Percentiles rank a stretch among this genome's conserved stretches.
These are phyloP conservation scores for Rostrohypoxylon terebratum DNA, from an alignment of 495 filamentous ascomycete species.

Conservation along the genomic window DNA sequence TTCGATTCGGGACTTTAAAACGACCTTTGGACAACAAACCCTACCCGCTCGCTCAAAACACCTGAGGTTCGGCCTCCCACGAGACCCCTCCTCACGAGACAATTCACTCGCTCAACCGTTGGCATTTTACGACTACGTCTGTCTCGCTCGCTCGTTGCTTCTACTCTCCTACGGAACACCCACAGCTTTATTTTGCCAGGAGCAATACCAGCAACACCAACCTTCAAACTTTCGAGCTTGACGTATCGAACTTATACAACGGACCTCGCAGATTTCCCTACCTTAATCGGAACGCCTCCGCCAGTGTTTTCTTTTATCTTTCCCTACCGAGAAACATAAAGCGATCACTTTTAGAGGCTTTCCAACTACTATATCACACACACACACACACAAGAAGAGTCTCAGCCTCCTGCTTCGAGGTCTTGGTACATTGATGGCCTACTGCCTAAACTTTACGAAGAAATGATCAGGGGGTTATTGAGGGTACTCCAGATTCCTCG, in stretches of 20 bases:
- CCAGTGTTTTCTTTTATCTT: not conserved
- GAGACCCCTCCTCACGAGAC: slow-evolving; percentile 22
- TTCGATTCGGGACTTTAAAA: slow-evolving; percentile 25
- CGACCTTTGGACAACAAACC: slow-evolving; percentile 20
- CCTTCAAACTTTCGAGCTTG: slow-evolving; percentile 19
- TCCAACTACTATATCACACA: not conserved
- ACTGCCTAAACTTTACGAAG: slow-evolving; percentile 44
- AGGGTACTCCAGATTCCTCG: slow-evolving; percentile 33
- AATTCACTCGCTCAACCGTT: slow-evolving; percentile 27
- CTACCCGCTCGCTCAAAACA: slow-evolving; percentile 12
- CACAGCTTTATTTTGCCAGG: not conserved
- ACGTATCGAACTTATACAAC: slow-evolving; percentile 25
- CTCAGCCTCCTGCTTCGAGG: slow-evolving; percentile 42
- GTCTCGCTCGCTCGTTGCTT: slow-evolving; percentile 8
- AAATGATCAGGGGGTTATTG: slow-evolving; percentile 44
- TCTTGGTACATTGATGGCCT: slow-evolving; percentile 40
- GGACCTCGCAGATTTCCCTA: slow-evolving; percentile 11
- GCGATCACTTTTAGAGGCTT: not conserved
- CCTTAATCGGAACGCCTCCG: slow-evolving; percentile 5
- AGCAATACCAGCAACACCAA: slow-evolving; percentile 10
- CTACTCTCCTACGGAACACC: not conserved
- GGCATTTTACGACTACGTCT: slow-evolving; percentile 11
- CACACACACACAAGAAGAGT: not conserved
- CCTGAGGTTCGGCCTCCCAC: slow-evolving; percentile 6
- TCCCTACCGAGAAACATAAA: not conserved